Conservation (phyloP, 2,329 filamentous ascomycete genomes). For the Lasiodiplodia hormozganensis region DNA sequence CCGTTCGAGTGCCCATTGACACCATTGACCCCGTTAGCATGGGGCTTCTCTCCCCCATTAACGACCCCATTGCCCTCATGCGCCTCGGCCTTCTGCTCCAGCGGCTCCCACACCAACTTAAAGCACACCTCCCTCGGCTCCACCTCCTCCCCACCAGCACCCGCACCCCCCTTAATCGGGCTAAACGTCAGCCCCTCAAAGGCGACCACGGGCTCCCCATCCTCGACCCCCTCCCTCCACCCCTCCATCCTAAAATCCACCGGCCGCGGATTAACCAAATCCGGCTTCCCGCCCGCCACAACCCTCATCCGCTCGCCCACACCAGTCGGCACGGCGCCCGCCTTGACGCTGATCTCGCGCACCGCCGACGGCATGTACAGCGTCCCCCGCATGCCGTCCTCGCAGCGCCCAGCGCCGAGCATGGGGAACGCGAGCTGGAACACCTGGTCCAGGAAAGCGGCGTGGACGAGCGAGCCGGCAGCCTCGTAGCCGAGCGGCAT, state of each 20-base stretch:
- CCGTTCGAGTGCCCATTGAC: not conserved
- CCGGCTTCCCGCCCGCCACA: not conserved
- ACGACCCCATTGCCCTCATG: not conserved
- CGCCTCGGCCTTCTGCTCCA: not conserved
- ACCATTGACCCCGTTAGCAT: conserved; percentile 11
- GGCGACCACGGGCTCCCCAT: conserved; percentile 2
- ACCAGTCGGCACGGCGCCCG: not conserved
- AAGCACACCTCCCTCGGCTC: conserved; percentile 22
- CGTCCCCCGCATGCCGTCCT: not conserved
- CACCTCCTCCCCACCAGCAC: not conserved
- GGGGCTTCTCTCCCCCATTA: not conserved
- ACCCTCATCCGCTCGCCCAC: conserved; percentile 15
- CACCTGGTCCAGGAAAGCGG: conserved; percentile 25
- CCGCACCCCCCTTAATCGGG: conserved; percentile 11
- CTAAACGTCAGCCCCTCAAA: conserved; percentile 12
- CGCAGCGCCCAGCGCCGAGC: conserved; percentile 12
- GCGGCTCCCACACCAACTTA: conserved; percentile 23
- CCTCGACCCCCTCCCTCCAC: not conserved
- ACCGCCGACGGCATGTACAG: conserved; percentile 27
- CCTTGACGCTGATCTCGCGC: conserved; percentile 1
- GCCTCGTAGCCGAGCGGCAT: conserved; percentile 26
- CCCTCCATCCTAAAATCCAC: conserved; percentile 18
- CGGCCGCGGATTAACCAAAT: conserved; percentile 6
- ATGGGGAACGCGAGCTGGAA: conserved; percentile 28
- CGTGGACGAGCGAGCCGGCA: conserved; percentile 19